phyloP scores from a whole-genome alignment of 345 rosid genomes.

The Cardamine resedifolia region DNA sequence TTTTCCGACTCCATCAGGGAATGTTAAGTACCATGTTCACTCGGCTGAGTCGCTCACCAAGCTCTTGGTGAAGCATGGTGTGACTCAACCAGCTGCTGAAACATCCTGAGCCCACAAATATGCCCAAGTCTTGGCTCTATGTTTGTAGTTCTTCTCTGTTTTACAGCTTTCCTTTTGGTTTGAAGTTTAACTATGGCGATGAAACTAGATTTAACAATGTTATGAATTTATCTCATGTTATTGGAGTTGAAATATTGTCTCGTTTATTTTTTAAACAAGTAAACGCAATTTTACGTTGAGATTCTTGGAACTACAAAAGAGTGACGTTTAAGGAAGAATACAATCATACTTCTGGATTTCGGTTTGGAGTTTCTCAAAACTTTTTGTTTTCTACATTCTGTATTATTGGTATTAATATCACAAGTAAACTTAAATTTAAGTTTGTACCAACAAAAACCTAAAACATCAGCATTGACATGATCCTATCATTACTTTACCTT shows the following conservation, averaged over 20 bases:
- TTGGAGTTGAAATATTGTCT: conserved; percentile 6
- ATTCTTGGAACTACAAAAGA: conserved; percentile 30
- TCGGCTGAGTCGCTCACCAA: conserved; percentile 70
- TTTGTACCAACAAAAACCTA: conserved; percentile 1
- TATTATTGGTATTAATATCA: background rate
- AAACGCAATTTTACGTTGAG: background rate
- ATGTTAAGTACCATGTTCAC: conserved; percentile 87
- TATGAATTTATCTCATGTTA: conserved; percentile 21
- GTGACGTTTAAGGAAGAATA: conserved; percentile 26
- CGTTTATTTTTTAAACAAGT: background rate
- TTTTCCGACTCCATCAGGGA: conserved; percentile 69
- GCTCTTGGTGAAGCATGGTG: conserved; percentile 74
- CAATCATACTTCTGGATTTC: background rate
- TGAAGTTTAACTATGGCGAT: conserved; percentile 15
- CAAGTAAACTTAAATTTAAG: background rate
- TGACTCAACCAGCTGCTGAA: conserved; percentile 79
- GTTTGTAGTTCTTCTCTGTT: conserved; percentile 25
- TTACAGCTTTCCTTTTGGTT: conserved; percentile 9
- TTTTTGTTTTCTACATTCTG: background rate
- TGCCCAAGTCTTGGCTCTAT: background rate
- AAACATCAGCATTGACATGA: background rate
- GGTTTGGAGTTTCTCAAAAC: background rate
- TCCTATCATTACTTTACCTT: background rate
- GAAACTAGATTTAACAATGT: conserved; percentile 20
- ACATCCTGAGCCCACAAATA: conserved; percentile 42